Evolutionary conservation across 2,329 filamentous ascomycete genomes (phyloP).

Genomic region (Dothistroma pini): DNA sequence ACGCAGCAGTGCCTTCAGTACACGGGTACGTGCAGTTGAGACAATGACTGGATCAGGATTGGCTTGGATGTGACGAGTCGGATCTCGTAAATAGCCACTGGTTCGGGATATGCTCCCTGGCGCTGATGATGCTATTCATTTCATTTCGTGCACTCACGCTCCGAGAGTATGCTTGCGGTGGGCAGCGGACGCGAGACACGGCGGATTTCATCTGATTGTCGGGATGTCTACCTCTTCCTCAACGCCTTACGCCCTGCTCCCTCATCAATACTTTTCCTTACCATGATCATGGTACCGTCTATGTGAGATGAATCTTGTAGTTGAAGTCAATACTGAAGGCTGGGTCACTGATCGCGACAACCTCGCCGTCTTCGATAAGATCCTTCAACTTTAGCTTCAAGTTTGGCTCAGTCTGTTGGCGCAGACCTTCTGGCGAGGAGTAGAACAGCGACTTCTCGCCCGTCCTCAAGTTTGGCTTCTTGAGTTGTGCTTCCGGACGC

Average conservation of each 20-base stretch:
- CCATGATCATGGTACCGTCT: neutral
- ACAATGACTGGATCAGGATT: too few relatives aligned
- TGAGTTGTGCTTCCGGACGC: conserved; percentile 84
- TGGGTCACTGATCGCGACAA: conserved; percentile 90
- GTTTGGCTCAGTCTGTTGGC: conserved; percentile 80
- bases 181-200: too few relatives aligned
- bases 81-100: too few relatives aligned
- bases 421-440: conserved; percentile 74
- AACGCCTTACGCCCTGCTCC: neutral
- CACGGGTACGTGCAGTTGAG: too few relatives aligned
- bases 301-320: conserved; percentile 47
- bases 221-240: neutral
- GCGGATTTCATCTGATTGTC: neutral
- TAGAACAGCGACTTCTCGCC: conserved; percentile 87
- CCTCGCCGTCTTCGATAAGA: conserved; percentile 74
- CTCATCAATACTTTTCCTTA: neutral
- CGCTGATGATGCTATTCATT: too few relatives aligned
- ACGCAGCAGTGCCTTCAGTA: too few relatives aligned
- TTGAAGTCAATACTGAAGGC: conserved; percentile 69
- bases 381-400: conserved; percentile 73
- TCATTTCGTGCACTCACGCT: too few relatives aligned
- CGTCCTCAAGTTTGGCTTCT: conserved; percentile 81
- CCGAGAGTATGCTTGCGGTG: too few relatives aligned
- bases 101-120: too few relatives aligned
- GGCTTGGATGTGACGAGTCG: too few relatives aligned